Evolutionary conservation across 2,329 filamentous ascomycete genomes (phyloP).

Genomic region (Botryosphaeria dothidea): DNA sequence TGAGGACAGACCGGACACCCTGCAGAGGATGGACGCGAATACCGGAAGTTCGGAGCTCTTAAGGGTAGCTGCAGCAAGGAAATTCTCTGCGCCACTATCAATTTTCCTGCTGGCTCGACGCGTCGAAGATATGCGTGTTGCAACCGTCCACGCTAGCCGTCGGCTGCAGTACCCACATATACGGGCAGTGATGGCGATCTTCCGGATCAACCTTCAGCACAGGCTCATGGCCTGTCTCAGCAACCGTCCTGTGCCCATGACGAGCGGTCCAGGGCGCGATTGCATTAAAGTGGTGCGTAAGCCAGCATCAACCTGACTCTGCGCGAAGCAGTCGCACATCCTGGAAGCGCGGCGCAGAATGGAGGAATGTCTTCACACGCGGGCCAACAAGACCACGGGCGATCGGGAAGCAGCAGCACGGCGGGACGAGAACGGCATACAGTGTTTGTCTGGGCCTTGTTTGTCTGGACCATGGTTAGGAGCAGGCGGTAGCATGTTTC

Average conservation of each 20-base stretch:
- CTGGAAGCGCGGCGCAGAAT: neutral
- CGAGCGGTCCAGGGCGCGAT: neutral
- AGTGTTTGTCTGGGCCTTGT: neutral
- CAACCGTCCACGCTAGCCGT: neutral
- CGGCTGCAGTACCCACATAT: neutral
- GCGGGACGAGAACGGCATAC: neutral
- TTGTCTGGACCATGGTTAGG: neutral
- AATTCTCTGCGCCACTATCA: too few relatives aligned
- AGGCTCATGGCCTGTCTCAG: slow-evolving; percentile 4
- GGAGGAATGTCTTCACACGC: neutral
- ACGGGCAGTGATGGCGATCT: slow-evolving; percentile 2
- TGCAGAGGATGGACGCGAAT: too few relatives aligned
- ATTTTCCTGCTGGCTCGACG: too few relatives aligned
- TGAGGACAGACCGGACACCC: too few relatives aligned
- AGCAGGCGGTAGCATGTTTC: slow-evolving; percentile 14
- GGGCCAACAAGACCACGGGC: neutral
- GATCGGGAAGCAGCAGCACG: neutral
- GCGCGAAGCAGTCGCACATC: neutral
- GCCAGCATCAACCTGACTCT: neutral
- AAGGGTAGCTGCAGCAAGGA: too few relatives aligned
- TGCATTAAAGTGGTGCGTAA: neutral
- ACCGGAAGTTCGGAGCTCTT: too few relatives aligned
- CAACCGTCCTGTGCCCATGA: neutral
- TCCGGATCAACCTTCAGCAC: slow-evolving; percentile 9
- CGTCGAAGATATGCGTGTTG: neutral